These are phyloP conservation scores for Lomentospora prolificans DNA, from an alignment of 2,329 filamentous ascomycete genomes.

Conservation along the genomic window DNA sequence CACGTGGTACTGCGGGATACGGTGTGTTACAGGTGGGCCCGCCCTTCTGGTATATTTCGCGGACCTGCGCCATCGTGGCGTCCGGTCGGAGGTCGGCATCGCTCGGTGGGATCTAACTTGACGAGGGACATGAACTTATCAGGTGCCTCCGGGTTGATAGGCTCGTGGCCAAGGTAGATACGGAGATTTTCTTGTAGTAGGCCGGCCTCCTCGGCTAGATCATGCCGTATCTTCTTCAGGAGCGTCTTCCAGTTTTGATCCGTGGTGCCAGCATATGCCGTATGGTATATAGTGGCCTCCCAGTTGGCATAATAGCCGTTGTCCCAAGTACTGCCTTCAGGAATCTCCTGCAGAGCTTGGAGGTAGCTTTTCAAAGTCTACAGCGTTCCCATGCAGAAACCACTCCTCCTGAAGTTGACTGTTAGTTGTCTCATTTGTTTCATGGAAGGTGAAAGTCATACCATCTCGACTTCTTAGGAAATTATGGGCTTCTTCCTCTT, in stretches of 20 bases:
- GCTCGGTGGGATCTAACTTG: background rate
- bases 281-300: background rate
- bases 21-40: background rate
- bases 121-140: background rate
- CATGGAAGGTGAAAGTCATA: background rate
- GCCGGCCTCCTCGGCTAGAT: background rate
- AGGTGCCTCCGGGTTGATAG: background rate
- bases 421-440: background rate
- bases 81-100: background rate
- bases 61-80: background rate
- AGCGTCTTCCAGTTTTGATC: background rate
- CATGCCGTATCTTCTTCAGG: background rate
- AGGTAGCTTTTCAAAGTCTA: background rate
- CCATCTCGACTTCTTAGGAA: background rate
- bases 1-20: background rate
- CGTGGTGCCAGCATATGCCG: background rate
- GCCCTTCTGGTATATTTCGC: background rate
- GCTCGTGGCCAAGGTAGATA: background rate
- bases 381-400: background rate
- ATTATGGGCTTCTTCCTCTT: background rate
- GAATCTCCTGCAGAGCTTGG: background rate
- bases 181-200: background rate
- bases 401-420: background rate
- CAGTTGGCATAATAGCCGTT: background rate
- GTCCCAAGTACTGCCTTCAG: background rate